Base-by-base conservation (phyloP, 1,284 basidiomycete genomes). In the Boletus sp. region DNA sequence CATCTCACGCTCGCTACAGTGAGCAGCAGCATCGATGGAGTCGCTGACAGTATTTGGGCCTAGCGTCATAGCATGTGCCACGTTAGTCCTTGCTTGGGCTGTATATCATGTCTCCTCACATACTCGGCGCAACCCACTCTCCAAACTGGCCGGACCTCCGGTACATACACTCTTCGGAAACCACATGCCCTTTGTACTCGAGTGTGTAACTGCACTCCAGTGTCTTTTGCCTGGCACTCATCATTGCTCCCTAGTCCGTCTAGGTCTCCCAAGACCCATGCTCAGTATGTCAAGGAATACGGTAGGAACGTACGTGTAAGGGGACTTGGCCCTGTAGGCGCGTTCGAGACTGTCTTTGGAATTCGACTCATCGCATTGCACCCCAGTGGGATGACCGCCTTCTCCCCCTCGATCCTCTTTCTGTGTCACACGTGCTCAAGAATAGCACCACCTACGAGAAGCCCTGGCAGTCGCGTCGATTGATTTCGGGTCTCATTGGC, bases 401-500 rank as follows among this genome's bases (percentile, higher is more conserved):
- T 1, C 70, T 90, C 26, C 85, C 88, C 0, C 71, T 89, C 26
- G 88, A 91, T 60, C 85, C 87, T 5, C 61, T 77, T n/a, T 81
- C 88, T 0, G 61, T 91, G 29, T 64, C 74, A 9, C 78, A 91
- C 59, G 72, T 91, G 14, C 69, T 89, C 47, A 88, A 86, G 62
- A 74, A 87, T 50, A 74, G 78, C 0, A 73, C 72, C 14, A 71
- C 81, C 23, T 91, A 90, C 60, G 82, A 89, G 65, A 91, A 91
- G 57, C 88, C 88, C 13, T 85, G 80, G 82, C 81, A 83, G 56
- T 86, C 88, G 2, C 79, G 87, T 32, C 71, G 73, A 32, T 64
- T 89, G 43, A 88, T 91, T 33, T 77, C 80, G n/a, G 71, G 73
- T 51, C 74, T 91, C 50, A 87, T 91, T 54, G 88, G 88, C 0